Evolutionary conservation across 1,284 basidiomycete species (phyloP).

Genomic region (Phellinidium pouzarii): DNA sequence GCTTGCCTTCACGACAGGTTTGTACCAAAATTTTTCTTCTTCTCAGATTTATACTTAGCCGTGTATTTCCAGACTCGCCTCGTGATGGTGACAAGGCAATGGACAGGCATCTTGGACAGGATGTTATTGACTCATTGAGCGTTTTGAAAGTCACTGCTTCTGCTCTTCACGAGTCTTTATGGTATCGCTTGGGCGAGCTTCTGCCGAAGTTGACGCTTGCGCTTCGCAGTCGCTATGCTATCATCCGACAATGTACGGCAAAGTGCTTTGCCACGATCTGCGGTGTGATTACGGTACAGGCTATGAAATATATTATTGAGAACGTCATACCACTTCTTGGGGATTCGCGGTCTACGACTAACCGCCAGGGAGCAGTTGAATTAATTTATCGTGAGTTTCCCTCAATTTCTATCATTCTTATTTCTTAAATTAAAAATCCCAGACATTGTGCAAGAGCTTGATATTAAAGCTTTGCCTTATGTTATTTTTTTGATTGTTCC

Average conservation of each 20-base stretch:
- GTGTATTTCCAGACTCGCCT: constrained; percentile 37
- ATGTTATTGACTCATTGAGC: constrained; percentile 89
- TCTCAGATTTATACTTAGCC: constrained; percentile 15
- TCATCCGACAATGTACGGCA: constrained; percentile 85
- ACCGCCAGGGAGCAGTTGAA: constrained; percentile 89
- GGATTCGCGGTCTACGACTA: constrained; percentile 70
- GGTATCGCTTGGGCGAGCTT: constrained; percentile 61
- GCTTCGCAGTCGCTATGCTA: constrained; percentile 79
- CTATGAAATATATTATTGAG: constrained; percentile 87
- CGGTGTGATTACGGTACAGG: constrained; percentile 76
- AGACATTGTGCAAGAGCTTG: constrained; percentile 90
- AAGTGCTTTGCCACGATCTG: constrained; percentile 86
- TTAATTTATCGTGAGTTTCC: constrained; percentile 75
- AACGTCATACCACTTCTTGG: constrained; percentile 80
- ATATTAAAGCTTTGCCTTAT: constrained; percentile 94
- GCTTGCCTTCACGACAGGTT: constrained; percentile 62
- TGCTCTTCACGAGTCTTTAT: constrained; percentile 66
- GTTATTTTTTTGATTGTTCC: constrained; percentile 97
- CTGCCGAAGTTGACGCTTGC: constrained; percentile 75
- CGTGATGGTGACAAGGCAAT: constrained; percentile 56
- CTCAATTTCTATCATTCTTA: constrained; percentile 3
- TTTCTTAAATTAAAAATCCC: constrained; percentile 19
- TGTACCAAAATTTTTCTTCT: constrained; percentile 22
- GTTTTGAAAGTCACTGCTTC: constrained; percentile 81
- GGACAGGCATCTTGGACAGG: constrained; percentile 76